A percentile compares a stretch with the other conserved stretches of the same genome.
These are phyloP conservation scores for Tremella mesenterica DNA, from an alignment of 768 basidiomycete genomes.

Conservation along the genomic window DNA sequence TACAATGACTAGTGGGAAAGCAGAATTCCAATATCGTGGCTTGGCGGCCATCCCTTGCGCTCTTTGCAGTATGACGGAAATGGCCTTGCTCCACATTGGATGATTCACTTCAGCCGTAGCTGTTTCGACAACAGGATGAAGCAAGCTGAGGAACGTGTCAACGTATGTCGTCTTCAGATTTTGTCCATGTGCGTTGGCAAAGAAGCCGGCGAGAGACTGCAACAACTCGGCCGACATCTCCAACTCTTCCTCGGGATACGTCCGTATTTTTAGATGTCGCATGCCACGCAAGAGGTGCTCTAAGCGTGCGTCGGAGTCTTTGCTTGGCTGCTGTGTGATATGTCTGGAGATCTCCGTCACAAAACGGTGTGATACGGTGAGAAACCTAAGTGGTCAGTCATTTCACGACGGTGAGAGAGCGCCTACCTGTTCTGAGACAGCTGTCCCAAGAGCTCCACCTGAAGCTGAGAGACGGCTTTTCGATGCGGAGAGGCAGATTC, in stretches of 20 bases:
- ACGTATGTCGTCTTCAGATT: conserved; percentile 77
- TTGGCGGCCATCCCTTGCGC: conserved; percentile 51
- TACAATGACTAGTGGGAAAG: conserved; percentile 75
- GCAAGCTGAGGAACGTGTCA: conserved; percentile 62
- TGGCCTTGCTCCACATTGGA: conserved; percentile 85
- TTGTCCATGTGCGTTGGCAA: conserved; percentile 71
- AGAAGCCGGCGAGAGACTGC: conserved; percentile 71
- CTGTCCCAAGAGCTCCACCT: conserved; percentile 73
- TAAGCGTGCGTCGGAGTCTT: conserved; percentile 70
- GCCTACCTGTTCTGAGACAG: conserved; percentile 69
- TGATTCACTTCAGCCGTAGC: conserved; percentile 94
- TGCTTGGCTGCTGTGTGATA: conserved; percentile 60
- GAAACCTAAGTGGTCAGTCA: conserved; percentile 53
- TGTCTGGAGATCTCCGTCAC: conserved; percentile 67
- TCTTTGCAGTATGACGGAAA: conserved; percentile 57
- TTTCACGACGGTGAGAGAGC: neutral
- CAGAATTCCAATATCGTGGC: conserved; percentile 78
- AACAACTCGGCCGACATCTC: conserved; percentile 89
- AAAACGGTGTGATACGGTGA: conserved; percentile 88
- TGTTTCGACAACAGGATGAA: conserved; percentile 88
- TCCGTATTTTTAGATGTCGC: conserved; percentile 74
- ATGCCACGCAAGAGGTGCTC: conserved; percentile 78
- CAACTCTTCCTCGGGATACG: conserved; percentile 87
- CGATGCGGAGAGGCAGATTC: conserved; percentile 62
- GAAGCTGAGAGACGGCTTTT: conserved; percentile 69